Base-by-base conservation (phyloP, 2,329 filamentous ascomycete species). In the Monosporascus sp. region DNA sequence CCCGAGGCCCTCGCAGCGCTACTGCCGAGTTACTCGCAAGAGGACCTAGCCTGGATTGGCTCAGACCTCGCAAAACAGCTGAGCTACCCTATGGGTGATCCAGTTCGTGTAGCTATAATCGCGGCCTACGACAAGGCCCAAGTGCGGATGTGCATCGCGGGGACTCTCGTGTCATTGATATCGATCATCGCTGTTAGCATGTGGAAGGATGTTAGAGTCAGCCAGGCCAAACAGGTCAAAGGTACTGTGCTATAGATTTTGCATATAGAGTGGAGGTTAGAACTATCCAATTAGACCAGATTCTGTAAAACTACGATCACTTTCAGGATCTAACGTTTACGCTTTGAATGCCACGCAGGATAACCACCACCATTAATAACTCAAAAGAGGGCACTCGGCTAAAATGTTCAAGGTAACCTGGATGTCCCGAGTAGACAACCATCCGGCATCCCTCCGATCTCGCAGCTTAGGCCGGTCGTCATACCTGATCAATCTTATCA, bases 101-200 rank as follows among this genome's bases (percentile, higher is more conserved):
- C 64, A 1, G 65, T 63, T 8, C 66, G 69, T n/a, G 50, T 60
- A 22, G 70, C 67, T 37, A 70, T 72, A 40, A 62, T 68, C 8
- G 52, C 55, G 3, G 69, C 70, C 2, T 73, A 72, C 49, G 66
- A 63, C 46, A 63, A 64, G n/a, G 65, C 70, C 7, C 70, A 73
- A 51, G 58, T 60, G 45, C 65, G 65, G 22, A 71, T 72, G 70
- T 69, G 70, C 54, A 64, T 73, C 14, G 62, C 67, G 6, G 66
- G 66, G 3, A 64, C 60, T 1, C 47, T 64, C 20, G 52, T 67
- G 41, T 65, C 65, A 14, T 56, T 68, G 35, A 53, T 66, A 28
- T 65, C 68, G 44, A 63, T 70, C 8, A 49, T 66, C 2, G 61
- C 65, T 5, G 66, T 69, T 18, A 43, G 60, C 24, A 60, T 71